phyloP scores from a whole-genome alignment of 202 grass and related monocot genomes.

The Dendrocalamus latiflorus region DNA sequence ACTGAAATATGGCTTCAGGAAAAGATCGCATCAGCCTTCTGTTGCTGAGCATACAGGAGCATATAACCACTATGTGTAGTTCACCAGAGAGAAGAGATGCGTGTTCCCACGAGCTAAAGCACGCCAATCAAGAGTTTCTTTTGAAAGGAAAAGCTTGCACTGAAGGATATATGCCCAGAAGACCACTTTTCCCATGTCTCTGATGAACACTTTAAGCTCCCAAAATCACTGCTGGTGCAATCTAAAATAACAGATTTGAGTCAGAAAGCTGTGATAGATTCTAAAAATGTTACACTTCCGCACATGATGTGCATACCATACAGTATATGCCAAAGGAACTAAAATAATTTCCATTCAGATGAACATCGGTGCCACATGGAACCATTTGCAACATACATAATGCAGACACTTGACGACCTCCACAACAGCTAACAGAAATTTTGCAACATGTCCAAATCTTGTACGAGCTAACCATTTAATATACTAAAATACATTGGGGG shows the following conservation, averaged over 20 bases:
- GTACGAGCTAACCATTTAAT: not conserved
- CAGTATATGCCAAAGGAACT: not conserved
- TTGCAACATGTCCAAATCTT: not conserved
- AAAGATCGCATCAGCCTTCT: constrained; percentile 46
- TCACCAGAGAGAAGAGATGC: constrained; percentile 58
- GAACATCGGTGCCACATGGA: not conserved
- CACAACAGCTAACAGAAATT: not conserved
- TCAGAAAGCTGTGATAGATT: constrained; percentile 17
- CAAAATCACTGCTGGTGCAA: constrained; percentile 41
- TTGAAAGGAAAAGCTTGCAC: constrained; percentile 43
- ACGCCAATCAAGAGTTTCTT: constrained; percentile 69
- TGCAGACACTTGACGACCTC: not conserved
- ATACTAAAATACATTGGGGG: not conserved
- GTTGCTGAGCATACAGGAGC: constrained; percentile 41
- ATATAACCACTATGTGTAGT: constrained; percentile 69
- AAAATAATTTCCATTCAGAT: not conserved
- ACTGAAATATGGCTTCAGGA: constrained; percentile 46
- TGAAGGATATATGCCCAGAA: constrained; percentile 41
- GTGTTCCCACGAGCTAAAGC: constrained; percentile 55
- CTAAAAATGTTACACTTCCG: not conserved
- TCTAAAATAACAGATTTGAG: constrained; percentile 33
- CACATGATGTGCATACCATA: not conserved
- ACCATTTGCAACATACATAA: not conserved
- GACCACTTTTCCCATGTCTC: constrained; percentile 75
- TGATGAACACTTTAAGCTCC: constrained; percentile 38